Percentiles rank a stretch among this genome's conserved stretches.
Conservation (phyloP, 2,329 filamentous ascomycete species). For the Pseudocercospora musae region DNA sequence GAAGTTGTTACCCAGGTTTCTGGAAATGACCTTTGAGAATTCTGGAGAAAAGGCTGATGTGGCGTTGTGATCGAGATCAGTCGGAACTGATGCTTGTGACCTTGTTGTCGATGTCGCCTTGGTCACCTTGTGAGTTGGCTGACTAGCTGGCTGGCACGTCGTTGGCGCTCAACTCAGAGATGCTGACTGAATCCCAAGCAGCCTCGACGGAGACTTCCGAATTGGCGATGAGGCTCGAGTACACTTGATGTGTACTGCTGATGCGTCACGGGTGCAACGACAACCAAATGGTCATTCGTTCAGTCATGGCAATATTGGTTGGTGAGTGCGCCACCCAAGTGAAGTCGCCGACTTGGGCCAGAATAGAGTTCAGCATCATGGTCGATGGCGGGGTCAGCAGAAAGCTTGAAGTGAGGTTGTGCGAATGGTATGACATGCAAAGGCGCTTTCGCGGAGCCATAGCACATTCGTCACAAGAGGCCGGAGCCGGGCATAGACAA, state of each 20-base stretch:
- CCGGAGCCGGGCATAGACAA: too few species aligned
- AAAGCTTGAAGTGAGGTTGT: slow-evolving; percentile 1
- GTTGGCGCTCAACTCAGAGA: too few species aligned
- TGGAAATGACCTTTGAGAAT: neutral
- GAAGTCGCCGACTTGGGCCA: neutral
- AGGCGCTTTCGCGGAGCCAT: neutral
- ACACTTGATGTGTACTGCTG: too few species aligned
- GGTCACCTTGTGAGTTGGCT: too few species aligned
- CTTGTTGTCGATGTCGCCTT: neutral
- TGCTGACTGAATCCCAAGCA: too few species aligned
- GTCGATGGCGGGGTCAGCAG: neutral
- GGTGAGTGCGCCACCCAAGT: neutral
- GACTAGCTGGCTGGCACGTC: too few species aligned
- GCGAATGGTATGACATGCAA: neutral
- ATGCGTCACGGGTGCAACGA: neutral
- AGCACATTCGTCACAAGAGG: neutral
- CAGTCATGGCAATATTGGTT: neutral
- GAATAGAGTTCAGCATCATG: neutral
- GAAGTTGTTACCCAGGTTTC: neutral
- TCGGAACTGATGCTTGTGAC: neutral
- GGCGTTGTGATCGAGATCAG: neutral
- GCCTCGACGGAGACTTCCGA: neutral
- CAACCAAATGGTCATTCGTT: neutral
- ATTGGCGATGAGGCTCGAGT: neutral
- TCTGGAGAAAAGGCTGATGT: neutral